phyloP scores from a whole-genome alignment of 768 basidiomycete genomes.

The Termitomyces sp. region DNA sequence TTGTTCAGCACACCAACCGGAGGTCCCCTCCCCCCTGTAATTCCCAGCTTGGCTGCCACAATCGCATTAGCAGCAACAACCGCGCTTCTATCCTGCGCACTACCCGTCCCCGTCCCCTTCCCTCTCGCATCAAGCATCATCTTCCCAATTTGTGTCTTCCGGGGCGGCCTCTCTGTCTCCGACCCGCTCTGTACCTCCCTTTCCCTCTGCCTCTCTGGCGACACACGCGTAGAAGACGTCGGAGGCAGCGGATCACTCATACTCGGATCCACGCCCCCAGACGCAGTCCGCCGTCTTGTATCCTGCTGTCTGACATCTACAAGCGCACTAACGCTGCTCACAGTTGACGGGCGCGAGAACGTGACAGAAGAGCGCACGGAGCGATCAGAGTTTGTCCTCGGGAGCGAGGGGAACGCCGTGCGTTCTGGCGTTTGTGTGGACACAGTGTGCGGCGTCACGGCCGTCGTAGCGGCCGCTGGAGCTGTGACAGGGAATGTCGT shows the following conservation, averaged over 20 bases:
- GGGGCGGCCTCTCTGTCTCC: slow-evolving; percentile 46
- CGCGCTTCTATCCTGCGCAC: slow-evolving; percentile 40
- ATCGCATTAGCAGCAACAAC: slow-evolving; percentile 20
- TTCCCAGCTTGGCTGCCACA: neutral
- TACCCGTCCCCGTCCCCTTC: slow-evolving; percentile 8
- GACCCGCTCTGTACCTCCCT: slow-evolving; percentile 28
- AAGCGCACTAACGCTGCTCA: slow-evolving; percentile 46
- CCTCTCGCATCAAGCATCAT: slow-evolving; percentile 42
- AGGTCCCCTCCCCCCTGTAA: slow-evolving; percentile 14
- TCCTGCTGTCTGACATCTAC: slow-evolving; percentile 53
- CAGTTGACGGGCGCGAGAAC: slow-evolving; percentile 61
- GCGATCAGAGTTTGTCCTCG: slow-evolving; percentile 46
- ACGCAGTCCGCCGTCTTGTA: slow-evolving; percentile 31
- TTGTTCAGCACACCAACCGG: slow-evolving; percentile 21
- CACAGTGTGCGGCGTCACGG: slow-evolving; percentile 62
- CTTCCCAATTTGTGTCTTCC: slow-evolving; percentile 38
- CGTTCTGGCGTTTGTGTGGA: slow-evolving; percentile 34
- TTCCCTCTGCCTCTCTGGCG: neutral
- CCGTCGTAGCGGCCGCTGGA: slow-evolving; percentile 59
- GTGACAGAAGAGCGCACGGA: slow-evolving; percentile 49
- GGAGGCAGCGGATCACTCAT: slow-evolving; percentile 14
- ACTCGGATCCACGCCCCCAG: slow-evolving; percentile 21
- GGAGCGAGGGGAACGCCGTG: slow-evolving; percentile 28
- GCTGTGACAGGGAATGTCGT: slow-evolving; percentile 43
- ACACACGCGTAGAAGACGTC: neutral